A percentile compares a stretch with the other conserved stretches of the same genome.
phyloP scores from a whole-genome alignment of 768 basidiomycete species.

The Pisolithus tinctorius region DNA sequence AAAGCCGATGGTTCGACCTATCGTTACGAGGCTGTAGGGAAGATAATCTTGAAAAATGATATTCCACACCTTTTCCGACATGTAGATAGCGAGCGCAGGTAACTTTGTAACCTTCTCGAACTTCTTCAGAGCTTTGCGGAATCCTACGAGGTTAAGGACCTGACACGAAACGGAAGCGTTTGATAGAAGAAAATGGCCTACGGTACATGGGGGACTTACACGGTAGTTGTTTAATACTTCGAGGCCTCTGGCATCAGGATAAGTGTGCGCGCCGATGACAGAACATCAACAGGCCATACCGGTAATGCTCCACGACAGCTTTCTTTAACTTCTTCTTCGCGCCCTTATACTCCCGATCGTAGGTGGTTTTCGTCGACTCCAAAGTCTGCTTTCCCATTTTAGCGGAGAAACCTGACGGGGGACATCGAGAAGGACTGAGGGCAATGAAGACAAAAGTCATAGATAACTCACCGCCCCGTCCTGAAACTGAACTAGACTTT shows the following conservation, averaged over 20 bases:
- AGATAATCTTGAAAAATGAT: background rate
- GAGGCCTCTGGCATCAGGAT: constrained; percentile 44
- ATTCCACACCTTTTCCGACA: constrained; percentile 58
- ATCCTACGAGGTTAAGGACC: constrained; percentile 86
- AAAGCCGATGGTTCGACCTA: constrained; percentile 68
- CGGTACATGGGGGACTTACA: constrained; percentile 35
- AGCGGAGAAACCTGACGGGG: background rate
- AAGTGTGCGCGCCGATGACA: background rate
- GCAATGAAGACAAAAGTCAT: background rate
- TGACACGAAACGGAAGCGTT: constrained; percentile 20
- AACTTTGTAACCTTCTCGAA: constrained; percentile 78
- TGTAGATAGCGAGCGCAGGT: constrained; percentile 69
- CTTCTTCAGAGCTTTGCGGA: constrained; percentile 81
- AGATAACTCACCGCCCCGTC: constrained; percentile 3
- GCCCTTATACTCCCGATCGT: constrained; percentile 68
- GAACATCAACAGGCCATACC: constrained; percentile 30
- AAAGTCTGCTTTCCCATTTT: background rate
- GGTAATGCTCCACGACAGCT: constrained; percentile 80
- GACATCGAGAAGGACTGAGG: background rate
- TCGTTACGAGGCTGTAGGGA: background rate
- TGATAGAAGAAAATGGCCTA: background rate
- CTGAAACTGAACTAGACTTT: constrained; percentile 10
- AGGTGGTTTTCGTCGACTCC: constrained; percentile 9
- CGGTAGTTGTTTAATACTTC: constrained; percentile 88
- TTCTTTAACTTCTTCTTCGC: constrained; percentile 84